Percentiles rank a stretch among this genome's conserved stretches.
Conservation (phyloP, 805 yeast species). For the Wickerhamomyces xylosicus region DNA sequence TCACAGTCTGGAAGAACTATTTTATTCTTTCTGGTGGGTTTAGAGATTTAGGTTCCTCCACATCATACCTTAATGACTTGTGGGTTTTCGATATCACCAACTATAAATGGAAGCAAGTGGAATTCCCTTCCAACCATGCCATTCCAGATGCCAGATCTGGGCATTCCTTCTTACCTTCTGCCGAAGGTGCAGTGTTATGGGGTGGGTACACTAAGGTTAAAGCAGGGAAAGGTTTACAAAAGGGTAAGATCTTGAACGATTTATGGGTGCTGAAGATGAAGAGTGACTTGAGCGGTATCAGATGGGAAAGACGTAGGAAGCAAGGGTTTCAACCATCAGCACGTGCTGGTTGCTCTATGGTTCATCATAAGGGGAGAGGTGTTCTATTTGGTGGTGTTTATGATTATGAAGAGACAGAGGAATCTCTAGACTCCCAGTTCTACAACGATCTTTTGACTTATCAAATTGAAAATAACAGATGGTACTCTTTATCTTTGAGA, state of each 20-base stretch:
- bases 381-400: slow-evolving; percentile 91
- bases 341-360: slow-evolving; percentile 91
- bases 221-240: slow-evolving; percentile 78
- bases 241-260: slow-evolving; percentile 83
- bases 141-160: slow-evolving; percentile 91
- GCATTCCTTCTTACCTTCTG: slow-evolving; percentile 71
- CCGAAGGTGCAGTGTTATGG: slow-evolving; percentile 76
- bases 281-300: slow-evolving; percentile 54
- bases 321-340: slow-evolving; percentile 89
- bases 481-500: slow-evolving; percentile 68
- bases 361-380: slow-evolving; percentile 84
- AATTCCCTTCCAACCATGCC: slow-evolving; percentile 71
- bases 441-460: slow-evolving; percentile 74
- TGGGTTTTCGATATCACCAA: slow-evolving; percentile 90
- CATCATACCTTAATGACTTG: slow-evolving; percentile 74
- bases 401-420: slow-evolving; percentile 93
- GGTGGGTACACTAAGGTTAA: slow-evolving; percentile 95
- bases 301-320: slow-evolving; percentile 86
- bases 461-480: slow-evolving; percentile 77
- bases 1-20: slow-evolving; percentile 87
- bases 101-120: slow-evolving; percentile 86
- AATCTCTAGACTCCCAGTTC: slow-evolving; percentile 74
- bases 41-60: slow-evolving; percentile 75
- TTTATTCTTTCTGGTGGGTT: slow-evolving; percentile 86
- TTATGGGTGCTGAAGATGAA: slow-evolving; percentile 86